Evolutionary conservation across 2,329 filamentous ascomycete genomes (phyloP).

Genomic region (Cladosporium sp.): DNA sequence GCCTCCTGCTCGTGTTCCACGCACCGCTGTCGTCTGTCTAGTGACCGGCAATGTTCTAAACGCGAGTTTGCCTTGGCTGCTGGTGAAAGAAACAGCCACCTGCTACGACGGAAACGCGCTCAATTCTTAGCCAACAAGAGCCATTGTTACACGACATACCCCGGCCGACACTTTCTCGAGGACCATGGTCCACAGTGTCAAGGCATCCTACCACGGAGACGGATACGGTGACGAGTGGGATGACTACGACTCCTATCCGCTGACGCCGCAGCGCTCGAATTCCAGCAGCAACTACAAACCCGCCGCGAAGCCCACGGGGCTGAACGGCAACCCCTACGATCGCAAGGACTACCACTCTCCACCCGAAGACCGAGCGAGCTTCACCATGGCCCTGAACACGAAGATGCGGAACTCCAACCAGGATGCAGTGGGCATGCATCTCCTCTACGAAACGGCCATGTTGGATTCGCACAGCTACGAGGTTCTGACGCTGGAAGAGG

Average conservation of each 20-base stretch:
- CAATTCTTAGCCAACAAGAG: neutral
- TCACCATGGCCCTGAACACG: slow-evolving; percentile 26
- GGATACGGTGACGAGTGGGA: slow-evolving; percentile 7
- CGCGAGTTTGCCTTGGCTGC: neutral
- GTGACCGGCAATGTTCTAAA: neutral
- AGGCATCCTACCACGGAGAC: slow-evolving; percentile 8
- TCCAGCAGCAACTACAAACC: slow-evolving; percentile 9
- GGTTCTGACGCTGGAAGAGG: slow-evolving; percentile 83
- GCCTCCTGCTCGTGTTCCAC: slow-evolving; percentile 1
- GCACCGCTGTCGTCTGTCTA: neutral
- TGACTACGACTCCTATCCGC: slow-evolving; percentile 5
- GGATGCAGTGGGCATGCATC: slow-evolving; percentile 71
- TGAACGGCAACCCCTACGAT: slow-evolving; percentile 15
- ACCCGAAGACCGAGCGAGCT: slow-evolving; percentile 19
- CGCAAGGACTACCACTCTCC: slow-evolving; percentile 21
- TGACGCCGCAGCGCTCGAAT: slow-evolving; percentile 10
- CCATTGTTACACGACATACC: neutral
- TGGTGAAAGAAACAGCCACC: neutral
- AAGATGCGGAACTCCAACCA: slow-evolving; percentile 22
- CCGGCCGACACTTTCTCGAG: neutral
- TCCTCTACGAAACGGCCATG: slow-evolving; percentile 89
- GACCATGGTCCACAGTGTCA: slow-evolving; percentile 10
- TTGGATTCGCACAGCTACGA: slow-evolving; percentile 80
- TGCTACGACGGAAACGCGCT: slow-evolving; percentile 3
- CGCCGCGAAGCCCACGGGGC: slow-evolving; percentile 1